Base-by-base conservation (phyloP, 2,329 filamentous ascomycete species). In the Trichoderma harzianum region DNA sequence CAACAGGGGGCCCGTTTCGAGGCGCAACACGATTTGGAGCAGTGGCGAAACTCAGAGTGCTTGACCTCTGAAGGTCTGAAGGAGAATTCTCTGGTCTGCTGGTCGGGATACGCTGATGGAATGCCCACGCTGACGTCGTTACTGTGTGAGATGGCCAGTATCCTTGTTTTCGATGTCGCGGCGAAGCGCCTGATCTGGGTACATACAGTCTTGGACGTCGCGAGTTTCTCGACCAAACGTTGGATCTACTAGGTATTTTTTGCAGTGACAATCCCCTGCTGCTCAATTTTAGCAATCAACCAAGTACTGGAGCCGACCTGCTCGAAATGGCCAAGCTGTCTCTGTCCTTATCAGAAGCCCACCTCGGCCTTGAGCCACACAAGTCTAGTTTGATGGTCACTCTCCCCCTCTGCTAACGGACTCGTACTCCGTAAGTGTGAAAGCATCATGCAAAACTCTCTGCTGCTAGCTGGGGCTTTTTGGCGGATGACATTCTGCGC, bases 21-120 rank as follows among this genome's bases (percentile, higher is more conserved):
- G 36, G 16, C 66, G 47, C 64, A 39, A 55, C 47, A 14, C 28
- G 28, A 61, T 61, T 34, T 69, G 66, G 66, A 51, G 55, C 55
- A 61, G 36, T 51, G 36, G 66, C 66, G 66, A 69, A 69, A 69
- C 66, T 24, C 8, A n/a, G 36, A 51, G 26, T 69, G 66, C 66
- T 36, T 69, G 55, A 47, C 30, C 55, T 32, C n/a, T 60, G 34
- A n/a, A 39, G 36, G 47, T 28, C 18, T 43, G 32, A 47, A 47
- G 43, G 51, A 32, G 43, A 18, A 36, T 32, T 24, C n/a, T 30
- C 24, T 32, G 26, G 26, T n/a, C 16, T 51, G 26, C 21, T 26
- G 36, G 8, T 30, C 43, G 61, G 28, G 26, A 47, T 11, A 26
- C 18, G 61, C 39, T 47, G 61, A 51, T 14, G 16, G 55, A 34